phyloP scores from a whole-genome alignment of 495 filamentous ascomycete species.

The Penicillium parvum region DNA sequence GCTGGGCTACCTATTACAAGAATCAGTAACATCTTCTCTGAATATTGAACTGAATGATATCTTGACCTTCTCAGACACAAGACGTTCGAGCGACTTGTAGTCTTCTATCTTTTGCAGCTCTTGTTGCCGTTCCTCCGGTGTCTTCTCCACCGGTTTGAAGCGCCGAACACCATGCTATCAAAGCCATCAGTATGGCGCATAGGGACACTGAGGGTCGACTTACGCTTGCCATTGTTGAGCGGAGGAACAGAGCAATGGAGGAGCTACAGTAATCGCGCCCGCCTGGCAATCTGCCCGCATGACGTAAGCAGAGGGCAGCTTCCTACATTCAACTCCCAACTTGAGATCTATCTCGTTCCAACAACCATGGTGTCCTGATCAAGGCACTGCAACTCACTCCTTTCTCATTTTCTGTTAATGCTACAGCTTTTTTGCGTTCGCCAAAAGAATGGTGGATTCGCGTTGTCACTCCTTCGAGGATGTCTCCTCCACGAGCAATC shows the following conservation, averaged over 20 bases:
- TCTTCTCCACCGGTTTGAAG: constrained; percentile 49
- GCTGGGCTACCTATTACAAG: constrained; percentile 47
- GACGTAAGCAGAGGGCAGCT: constrained; percentile 2
- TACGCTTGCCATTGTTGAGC: constrained; percentile 48
- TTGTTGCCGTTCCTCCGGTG: constrained; percentile 60
- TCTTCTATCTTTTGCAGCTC: constrained; percentile 73
- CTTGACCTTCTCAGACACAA: constrained; percentile 57
- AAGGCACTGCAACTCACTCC: constrained; percentile 14
- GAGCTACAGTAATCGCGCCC: constrained; percentile 4
- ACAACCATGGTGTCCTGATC: neutral
- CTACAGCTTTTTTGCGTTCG: constrained; percentile 2
- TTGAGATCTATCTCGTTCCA: neutral
- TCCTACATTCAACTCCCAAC: neutral
- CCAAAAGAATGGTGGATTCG: constrained; percentile 20
- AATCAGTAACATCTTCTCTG: neutral
- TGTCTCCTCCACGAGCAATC: constrained; percentile 11
- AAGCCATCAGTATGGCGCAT: neutral
- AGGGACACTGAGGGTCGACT: constrained; percentile 8
- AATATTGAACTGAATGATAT: neutral
- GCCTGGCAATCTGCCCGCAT: constrained; percentile 1
- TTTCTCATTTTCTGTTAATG: constrained; percentile 10
- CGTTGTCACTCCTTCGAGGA: constrained; percentile 27
- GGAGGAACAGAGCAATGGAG: neutral
- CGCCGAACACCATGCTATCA: constrained; percentile 74
- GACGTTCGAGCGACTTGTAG: constrained; percentile 67